Conservation (phyloP, 2,329 filamentous ascomycete species). For the Penicillium sp. region DNA sequence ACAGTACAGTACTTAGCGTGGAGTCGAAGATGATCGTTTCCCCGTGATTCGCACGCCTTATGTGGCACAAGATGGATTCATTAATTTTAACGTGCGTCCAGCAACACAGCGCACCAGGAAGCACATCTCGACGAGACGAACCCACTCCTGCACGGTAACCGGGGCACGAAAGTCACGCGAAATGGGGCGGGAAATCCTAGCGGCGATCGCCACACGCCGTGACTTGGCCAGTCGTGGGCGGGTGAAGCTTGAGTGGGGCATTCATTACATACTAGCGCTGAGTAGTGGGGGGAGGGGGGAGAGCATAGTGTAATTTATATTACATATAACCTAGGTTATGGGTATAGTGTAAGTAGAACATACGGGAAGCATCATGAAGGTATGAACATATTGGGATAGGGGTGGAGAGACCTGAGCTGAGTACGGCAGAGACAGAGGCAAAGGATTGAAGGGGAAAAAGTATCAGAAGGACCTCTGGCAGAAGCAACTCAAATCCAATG, state of each 20-base stretch:
- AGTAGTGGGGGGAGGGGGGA: not conserved
- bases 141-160: slow-evolving; percentile 10
- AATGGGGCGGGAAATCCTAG: slow-evolving; percentile 33
- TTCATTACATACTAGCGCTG: not conserved
- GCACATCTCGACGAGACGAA: slow-evolving; percentile 2
- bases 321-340: too few relatives aligned
- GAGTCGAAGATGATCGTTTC: slow-evolving; percentile 7
- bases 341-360: too few relatives aligned
- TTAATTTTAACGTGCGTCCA: slow-evolving; percentile 25
- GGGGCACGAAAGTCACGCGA: slow-evolving; percentile 3
- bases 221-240: not conserved
- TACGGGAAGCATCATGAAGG: too few relatives aligned
- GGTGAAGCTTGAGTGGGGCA: slow-evolving; percentile 31
- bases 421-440: too few relatives aligned
- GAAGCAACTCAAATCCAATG: slow-evolving; percentile 6
- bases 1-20: not conserved
- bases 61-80: slow-evolving; percentile 21
- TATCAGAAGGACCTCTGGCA: not conserved
- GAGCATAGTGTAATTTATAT: too few relatives aligned
- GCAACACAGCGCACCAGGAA: not conserved
- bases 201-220: slow-evolving; percentile 33
- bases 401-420: too few relatives aligned
- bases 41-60: slow-evolving; percentile 21
- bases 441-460: not conserved
- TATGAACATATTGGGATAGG: not conserved